Evolutionary conservation across 441 rosid genomes (phyloP).

Genomic region (Aquilaria agallochum): DNA sequence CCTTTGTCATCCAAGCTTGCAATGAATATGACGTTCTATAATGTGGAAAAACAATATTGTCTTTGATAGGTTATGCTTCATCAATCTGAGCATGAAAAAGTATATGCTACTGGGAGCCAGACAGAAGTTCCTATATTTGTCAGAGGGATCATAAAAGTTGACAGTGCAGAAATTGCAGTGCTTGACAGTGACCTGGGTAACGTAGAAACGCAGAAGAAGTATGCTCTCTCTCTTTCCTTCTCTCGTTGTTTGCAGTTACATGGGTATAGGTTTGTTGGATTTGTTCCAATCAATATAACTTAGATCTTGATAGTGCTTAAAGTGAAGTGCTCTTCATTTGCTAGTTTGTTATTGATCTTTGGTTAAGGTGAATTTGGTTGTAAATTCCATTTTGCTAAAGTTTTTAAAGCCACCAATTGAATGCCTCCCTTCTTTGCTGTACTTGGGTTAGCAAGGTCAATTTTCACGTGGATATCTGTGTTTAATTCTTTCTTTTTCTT

Average conservation of each 20-base stretch:
- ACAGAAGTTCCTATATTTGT: conserved; percentile 52
- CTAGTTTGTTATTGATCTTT: no score
- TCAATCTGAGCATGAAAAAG: conserved; percentile 51
- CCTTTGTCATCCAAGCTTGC: conserved; percentile 5
- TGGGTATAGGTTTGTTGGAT: conserved; percentile 7
- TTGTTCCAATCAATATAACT: no score
- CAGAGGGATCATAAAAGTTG: conserved; percentile 60
- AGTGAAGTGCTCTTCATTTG: no score
- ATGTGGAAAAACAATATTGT: conserved; percentile 3
- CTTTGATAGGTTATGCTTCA: conserved; percentile 50
- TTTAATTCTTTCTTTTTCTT: no score
- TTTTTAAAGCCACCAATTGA: no score
- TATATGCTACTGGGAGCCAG: conserved; percentile 57
- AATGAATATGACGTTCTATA: conserved; percentile 12
- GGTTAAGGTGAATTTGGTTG: no score
- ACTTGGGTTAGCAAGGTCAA: no score
- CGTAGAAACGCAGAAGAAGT: conserved; percentile 70
- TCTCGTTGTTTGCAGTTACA: conserved; percentile 1
- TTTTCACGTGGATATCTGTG: no score
- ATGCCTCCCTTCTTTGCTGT: no score
- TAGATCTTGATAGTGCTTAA: no score
- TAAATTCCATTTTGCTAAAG: no score
- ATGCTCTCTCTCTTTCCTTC: conserved; percentile 18
- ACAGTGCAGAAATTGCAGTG: conserved; percentile 65
- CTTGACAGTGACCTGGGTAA: conserved; percentile 88